Base-by-base conservation (phyloP, 805 yeast genomes). In the Yarrowia sp. region DNA sequence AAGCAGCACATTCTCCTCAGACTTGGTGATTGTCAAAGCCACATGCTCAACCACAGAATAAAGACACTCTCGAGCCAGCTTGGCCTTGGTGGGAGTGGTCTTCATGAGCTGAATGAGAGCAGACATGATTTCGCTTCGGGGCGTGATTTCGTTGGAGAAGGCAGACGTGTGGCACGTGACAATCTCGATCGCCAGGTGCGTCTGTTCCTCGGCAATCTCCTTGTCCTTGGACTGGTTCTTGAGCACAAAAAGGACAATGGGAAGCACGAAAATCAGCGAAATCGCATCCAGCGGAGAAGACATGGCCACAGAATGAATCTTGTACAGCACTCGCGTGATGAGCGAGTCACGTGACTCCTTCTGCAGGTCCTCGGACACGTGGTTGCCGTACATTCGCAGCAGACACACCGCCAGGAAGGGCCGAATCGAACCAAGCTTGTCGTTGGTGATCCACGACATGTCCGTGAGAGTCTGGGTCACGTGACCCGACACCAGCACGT, bases 141-240 rank as follows among this genome's bases (percentile, higher is more conserved):
- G 96, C 68, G 91, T 86, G 0, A 85, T 76, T 0, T 82, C 81
- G 73, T 88, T 87, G 71, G 84, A 86, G 74, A 95, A 71, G 19
- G 72, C 76, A n/a, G 71, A 76, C 9, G 80, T 74, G 84, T 83
- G 47, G 87, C 81, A 67, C 0, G 77, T 71, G 13, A 94, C 80
- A 47, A 92, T 86, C 73, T 91, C 96, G 72, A 93, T 77, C 0
- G 94, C 89, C 68, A 94, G 79, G 61, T 90, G 77, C 61, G 92
- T 79, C 72, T 91, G 94, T 75, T 92, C 98, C 76, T 93, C 97
- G 74, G 90, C 92, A n/a, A 91, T 97, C 67, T 91, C 94, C 38
- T 91, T 96, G 38, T 69, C 68, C 39, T 72, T 67, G 8, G 70
- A 73, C 13, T 72, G 77, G 68, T 86, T 87, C 55, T 82, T 84